Base-by-base conservation (phyloP, 805 yeast species). In the Pichia paraexigua region DNA sequence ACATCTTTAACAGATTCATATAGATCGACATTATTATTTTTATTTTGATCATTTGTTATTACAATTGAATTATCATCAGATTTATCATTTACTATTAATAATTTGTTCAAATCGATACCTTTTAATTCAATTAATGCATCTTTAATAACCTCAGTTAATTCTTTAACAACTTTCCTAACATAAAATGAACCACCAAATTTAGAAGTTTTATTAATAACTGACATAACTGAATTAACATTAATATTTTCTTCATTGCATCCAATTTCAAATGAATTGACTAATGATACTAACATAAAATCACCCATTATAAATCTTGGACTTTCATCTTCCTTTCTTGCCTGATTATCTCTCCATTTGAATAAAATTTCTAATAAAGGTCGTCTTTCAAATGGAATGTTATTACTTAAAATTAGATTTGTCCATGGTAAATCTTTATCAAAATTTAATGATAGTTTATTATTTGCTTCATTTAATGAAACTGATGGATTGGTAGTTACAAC, bases 261-360 rank as follows among this genome's bases (percentile, higher is more conserved):
- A 25, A 56, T 47, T 20, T 58, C 63, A 32, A 65, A 58, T 6
- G 58, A 51, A 35, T 58, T 60, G 22, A 59, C 82, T 43, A 94
- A 65, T 0, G 83, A 74, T 0, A 83, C 82, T 40, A 94, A 63
- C 15, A 84, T 65, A 59, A 85, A 94, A 61, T 88, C 90, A 6
- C 96, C 80, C 92, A 91, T 84, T 17, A 94, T 73, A 60, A 72
- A 92, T 54, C 95, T 73, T 2, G 85, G 80, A 2, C 95, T 86
- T 68, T 94, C 99, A 65, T 94, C 99, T 45, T 78, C 75, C 40
- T 70, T 58, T 56, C 95, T 75, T 1, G 97, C 98, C 37, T 77
- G 62, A 1, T 54, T 47, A 64, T 94, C 98, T 65, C 99, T 78
- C 97, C 97, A 94, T 43, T 78, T 73, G 59, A 78, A 87, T 20